Conservation (phyloP, 2,329 filamentous ascomycete species). For the Arthrobotrys conoides region DNA sequence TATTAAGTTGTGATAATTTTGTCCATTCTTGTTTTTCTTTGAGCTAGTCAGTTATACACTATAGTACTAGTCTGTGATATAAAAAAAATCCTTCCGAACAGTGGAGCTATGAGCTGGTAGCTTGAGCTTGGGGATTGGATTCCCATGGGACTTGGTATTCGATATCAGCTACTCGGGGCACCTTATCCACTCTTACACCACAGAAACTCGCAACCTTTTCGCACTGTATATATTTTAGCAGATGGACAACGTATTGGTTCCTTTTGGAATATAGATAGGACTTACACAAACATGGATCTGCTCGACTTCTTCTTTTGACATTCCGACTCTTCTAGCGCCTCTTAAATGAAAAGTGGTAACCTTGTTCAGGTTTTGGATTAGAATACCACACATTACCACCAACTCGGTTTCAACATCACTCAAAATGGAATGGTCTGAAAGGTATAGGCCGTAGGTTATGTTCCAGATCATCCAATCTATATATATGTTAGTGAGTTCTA, state of each 20-base stretch:
- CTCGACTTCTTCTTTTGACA: conserved; percentile 69
- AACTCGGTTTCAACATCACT: conserved; percentile 73
- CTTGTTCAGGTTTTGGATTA: conserved; percentile 72
- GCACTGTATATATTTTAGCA: conserved; percentile 18
- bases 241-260: no score
- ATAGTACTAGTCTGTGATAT: not conserved
- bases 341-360: conserved; percentile 74
- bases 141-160: conserved; percentile 64
- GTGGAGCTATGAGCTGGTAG: conserved; percentile 1
- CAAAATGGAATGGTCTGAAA: conserved; percentile 73
- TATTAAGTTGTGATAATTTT: not conserved
- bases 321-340: conserved; percentile 70
- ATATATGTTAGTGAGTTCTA: conserved; percentile 63
- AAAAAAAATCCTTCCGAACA: not conserved
- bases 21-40: not conserved
- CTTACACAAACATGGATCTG: conserved; percentile 62
- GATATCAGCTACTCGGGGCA: conserved; percentile 64
- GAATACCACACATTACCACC: conserved; percentile 72
- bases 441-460: conserved; percentile 74
- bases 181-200: conserved; percentile 62
- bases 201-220: conserved; percentile 62
- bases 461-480: conserved; percentile 71
- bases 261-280: not conserved
- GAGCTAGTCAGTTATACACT: no score
- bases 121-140: not conserved